These are phyloP conservation scores for Pseudevernia furfuracea DNA, from an alignment of 495 filamentous ascomycete species.

Conservation along the genomic window DNA sequence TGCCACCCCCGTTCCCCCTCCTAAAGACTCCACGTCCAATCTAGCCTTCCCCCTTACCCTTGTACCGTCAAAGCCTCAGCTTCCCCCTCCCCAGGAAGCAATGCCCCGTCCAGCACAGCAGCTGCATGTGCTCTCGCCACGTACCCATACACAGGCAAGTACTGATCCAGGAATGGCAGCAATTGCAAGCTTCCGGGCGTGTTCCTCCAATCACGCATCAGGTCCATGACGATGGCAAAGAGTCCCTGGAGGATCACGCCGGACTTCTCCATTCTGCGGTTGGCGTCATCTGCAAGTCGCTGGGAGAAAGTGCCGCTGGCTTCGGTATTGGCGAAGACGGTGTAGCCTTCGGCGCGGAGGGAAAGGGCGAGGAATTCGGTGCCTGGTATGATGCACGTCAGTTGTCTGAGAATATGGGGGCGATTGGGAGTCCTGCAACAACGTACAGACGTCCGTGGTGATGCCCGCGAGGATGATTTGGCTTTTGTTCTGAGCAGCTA, in stretches of 20 bases:
- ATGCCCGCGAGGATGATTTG: constrained; percentile 71
- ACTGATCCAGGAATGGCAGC: constrained; percentile 58
- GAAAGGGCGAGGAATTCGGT: constrained; percentile 65
- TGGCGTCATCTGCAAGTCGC: constrained; percentile 52
- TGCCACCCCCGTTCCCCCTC: too few species aligned
- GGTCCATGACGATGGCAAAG: constrained; percentile 61
- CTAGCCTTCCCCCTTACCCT: background rate
- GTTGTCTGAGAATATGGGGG: too few species aligned
- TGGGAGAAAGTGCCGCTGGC: constrained; percentile 56
- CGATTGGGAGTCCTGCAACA: too few species aligned
- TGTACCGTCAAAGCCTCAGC: background rate
- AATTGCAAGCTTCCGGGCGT: constrained; percentile 57
- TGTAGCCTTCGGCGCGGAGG: constrained; percentile 61
- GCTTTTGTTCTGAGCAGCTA: constrained; percentile 55
- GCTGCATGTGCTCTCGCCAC: constrained; percentile 43
- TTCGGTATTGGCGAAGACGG: constrained; percentile 71
- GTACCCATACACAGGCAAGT: constrained; percentile 40
- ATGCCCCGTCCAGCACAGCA: constrained; percentile 41
- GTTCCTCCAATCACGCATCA: constrained; percentile 73
- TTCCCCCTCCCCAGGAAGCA: constrained; percentile 37
- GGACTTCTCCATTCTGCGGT: constrained; percentile 56
- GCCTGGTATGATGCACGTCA: constrained; percentile 22
- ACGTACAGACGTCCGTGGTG: constrained; percentile 62
- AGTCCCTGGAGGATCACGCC: constrained; percentile 59
- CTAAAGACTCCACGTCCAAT: too few species aligned